Conservation (phyloP, 371 early-diverging fungal species). For the Saksenaea oblongispora region DNA sequence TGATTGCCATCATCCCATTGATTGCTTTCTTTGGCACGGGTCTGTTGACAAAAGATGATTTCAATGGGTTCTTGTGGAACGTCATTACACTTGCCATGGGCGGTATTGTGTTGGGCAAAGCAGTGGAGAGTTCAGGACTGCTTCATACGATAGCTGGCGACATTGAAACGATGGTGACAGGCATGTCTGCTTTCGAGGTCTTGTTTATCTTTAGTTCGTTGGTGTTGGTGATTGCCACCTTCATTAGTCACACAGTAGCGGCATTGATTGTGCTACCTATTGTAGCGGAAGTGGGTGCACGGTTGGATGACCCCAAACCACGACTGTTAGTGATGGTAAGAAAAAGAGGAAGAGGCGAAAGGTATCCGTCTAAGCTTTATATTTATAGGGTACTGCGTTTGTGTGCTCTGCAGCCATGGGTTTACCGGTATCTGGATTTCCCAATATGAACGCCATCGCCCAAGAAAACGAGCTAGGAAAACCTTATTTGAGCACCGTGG, state of each 20-base stretch:
- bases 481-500: constrained; percentile 68
- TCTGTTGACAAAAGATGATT: constrained; percentile 80
- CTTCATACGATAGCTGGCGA: constrained; percentile 73
- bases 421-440: constrained; percentile 79
- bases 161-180: constrained; percentile 67
- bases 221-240: constrained; percentile 83
- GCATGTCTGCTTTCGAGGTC: constrained; percentile 67
- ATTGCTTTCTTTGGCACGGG: constrained; percentile 82
- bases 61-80: constrained; percentile 76
- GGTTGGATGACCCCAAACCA: constrained; percentile 82
- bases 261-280: constrained; percentile 85
- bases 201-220: constrained; percentile 68
- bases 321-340: constrained; percentile 85
- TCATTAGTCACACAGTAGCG: constrained; percentile 95
- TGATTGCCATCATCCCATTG: constrained; percentile 79
- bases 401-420: constrained; percentile 87
- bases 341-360: background rate
- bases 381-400: constrained; percentile 65
- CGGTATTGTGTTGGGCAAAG: constrained; percentile 82
- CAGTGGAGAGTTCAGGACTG: constrained; percentile 76
- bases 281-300: constrained; percentile 74
- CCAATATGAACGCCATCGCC: constrained; percentile 84
- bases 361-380: too few relatives aligned
- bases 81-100: constrained; percentile 91
- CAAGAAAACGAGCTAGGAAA: constrained; percentile 74